phyloP scores from a whole-genome alignment of 208 protist genomes.

The Naegleria fowleri region DNA sequence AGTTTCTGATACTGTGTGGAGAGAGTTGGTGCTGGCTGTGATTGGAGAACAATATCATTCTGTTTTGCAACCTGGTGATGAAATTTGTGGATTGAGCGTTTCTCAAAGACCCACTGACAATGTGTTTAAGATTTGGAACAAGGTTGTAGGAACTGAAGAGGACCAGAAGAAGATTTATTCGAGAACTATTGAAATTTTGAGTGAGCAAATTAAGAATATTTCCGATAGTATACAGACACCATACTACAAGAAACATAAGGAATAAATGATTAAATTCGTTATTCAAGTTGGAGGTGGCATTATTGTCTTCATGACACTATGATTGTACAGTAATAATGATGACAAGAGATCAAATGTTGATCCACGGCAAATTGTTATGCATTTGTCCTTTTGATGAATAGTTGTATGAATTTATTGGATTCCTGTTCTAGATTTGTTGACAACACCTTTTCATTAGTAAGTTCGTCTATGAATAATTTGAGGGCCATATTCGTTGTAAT shows the following conservation, averaged over 20 bases:
- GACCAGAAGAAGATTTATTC: background rate
- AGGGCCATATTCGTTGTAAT: slow-evolving; percentile 93
- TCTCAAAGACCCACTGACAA: background rate
- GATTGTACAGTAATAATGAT: too few species aligned
- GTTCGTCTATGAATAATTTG: slow-evolving; percentile 84
- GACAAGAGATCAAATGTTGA: too few species aligned
- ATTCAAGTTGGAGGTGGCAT: background rate
- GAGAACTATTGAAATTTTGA: background rate
- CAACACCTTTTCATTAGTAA: too few species aligned
- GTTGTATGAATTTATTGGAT: too few species aligned
- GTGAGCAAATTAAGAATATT: background rate
- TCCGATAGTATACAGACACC: background rate
- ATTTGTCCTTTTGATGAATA: too few species aligned
- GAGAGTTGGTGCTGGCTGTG: background rate
- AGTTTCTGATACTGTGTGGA: background rate
- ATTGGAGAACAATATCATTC: slow-evolving; percentile 19
- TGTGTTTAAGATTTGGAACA: slow-evolving; percentile 13
- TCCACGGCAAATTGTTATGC: too few species aligned
- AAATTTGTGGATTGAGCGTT: slow-evolving; percentile 24
- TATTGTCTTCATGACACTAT: background rate
- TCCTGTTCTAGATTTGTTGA: too few species aligned
- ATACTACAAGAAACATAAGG: background rate
- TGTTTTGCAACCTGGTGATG: background rate
- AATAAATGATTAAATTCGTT: background rate
- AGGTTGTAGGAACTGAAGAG: background rate